Evolutionary conservation across 257 asterid genomes (phyloP).

Genomic region (Fraxinus quadrangulata): DNA sequence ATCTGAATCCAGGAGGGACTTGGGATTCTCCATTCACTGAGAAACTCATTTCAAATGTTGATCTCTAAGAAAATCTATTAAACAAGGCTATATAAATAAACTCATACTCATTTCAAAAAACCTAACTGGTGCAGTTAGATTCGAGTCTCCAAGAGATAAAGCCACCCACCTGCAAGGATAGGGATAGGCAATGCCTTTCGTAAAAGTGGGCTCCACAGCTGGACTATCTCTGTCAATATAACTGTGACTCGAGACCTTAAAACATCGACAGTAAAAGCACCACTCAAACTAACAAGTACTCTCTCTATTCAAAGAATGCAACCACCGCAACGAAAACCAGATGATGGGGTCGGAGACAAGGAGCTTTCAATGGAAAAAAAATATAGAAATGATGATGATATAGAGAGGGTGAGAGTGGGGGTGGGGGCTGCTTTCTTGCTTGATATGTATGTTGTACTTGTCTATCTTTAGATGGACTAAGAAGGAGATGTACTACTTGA

Average conservation of each 20-base stretch:
- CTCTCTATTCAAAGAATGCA: slow-evolving; percentile 28
- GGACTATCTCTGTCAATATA: slow-evolving; percentile 38
- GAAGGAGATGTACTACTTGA: background rate
- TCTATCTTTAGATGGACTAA: background rate
- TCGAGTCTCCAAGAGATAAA: too few species aligned
- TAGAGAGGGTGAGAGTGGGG: background rate
- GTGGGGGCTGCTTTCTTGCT: background rate
- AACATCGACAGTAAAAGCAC: slow-evolving; percentile 40
- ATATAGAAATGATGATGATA: background rate
- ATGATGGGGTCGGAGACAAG: slow-evolving; percentile 34
- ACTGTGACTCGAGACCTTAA: background rate
- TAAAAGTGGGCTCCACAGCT: slow-evolving; percentile 27
- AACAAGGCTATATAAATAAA: background rate
- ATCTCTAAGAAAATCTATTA: background rate
- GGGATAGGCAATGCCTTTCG: slow-evolving; percentile 27
- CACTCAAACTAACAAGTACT: slow-evolving; percentile 28
- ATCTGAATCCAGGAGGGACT: slow-evolving; percentile 74
- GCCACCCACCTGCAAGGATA: background rate
- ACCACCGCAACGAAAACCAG: slow-evolving; percentile 43
- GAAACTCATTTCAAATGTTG: slow-evolving; percentile 42
- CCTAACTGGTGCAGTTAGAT: too few species aligned
- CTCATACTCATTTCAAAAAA: too few species aligned
- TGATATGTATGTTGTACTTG: background rate
- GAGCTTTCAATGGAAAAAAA: slow-evolving; percentile 26
- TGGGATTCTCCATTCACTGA: slow-evolving; percentile 53